These are phyloP conservation scores for Diplodia corticola DNA, from an alignment of 2,329 filamentous ascomycete genomes.

Conservation along the genomic window DNA sequence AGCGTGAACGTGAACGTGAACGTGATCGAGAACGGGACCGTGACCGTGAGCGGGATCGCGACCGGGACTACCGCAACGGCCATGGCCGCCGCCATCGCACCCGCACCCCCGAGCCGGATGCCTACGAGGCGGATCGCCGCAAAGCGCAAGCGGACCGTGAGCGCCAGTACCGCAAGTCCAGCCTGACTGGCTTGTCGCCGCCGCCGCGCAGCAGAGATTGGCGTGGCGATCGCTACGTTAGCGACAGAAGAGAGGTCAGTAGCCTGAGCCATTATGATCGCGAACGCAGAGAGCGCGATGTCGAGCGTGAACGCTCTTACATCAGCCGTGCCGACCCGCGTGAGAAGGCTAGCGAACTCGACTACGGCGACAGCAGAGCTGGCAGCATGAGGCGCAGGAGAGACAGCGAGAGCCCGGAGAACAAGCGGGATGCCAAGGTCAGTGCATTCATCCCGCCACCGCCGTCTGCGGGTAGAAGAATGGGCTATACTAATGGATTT, in stretches of 20 bases:
- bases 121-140: constrained; percentile 92
- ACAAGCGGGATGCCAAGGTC: constrained; percentile 47
- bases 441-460: constrained; percentile 23
- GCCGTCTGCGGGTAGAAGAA: neutral
- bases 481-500: constrained; percentile 22
- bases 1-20: constrained; percentile 44
- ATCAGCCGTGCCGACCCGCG: constrained; percentile 77
- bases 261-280: constrained; percentile 72
- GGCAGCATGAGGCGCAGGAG: constrained; percentile 69
- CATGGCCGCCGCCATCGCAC: constrained; percentile 55
- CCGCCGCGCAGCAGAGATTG: constrained; percentile 45
- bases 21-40: constrained; percentile 57
- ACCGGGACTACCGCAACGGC: constrained; percentile 46
- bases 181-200: constrained; percentile 63
- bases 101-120: constrained; percentile 86
- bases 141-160: constrained; percentile 93
- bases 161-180: constrained; percentile 83
- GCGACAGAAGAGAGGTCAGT: constrained; percentile 60
- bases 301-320: constrained; percentile 85
- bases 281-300: constrained; percentile 83
- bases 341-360: constrained; percentile 80
- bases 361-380: constrained; percentile 73
- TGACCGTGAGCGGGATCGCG: constrained; percentile 49
- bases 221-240: constrained; percentile 38
- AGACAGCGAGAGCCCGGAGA: constrained; percentile 60